Percentiles rank a stretch among this genome's conserved stretches.
Conservation (phyloP, 2,329 filamentous ascomycete species). For the Aspergillus quadricinctus region DNA sequence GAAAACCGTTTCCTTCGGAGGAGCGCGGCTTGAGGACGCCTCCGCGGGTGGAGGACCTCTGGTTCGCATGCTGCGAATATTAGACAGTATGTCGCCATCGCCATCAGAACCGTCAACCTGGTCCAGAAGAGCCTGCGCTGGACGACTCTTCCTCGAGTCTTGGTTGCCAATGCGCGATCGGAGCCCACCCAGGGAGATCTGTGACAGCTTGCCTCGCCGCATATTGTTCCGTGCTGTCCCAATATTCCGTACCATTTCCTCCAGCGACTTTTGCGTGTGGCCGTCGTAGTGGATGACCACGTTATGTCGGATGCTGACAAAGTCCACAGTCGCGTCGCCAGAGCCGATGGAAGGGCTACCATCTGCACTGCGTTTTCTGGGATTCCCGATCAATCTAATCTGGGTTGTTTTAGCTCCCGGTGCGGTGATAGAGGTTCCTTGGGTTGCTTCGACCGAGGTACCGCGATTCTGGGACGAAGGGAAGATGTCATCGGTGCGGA, state of each 20-base stretch:
- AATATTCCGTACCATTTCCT: slow-evolving; percentile 75
- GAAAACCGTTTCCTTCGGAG: slow-evolving; percentile 55
- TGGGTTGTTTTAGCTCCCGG: slow-evolving; percentile 8
- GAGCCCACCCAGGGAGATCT: slow-evolving; percentile 25
- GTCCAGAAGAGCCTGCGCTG: background rate
- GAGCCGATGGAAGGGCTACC: slow-evolving; percentile 31
- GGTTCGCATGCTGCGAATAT: slow-evolving; percentile 25
- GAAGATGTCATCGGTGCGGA: slow-evolving; percentile 28
- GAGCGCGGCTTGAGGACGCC: slow-evolving; percentile 47
- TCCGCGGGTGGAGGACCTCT: slow-evolving; percentile 3
- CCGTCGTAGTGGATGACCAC: slow-evolving; percentile 92
- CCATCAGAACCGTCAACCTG: slow-evolving; percentile 3
- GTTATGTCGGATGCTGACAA: slow-evolving; percentile 68
- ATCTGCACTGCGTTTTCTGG: slow-evolving; percentile 34
- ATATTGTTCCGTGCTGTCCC: slow-evolving; percentile 77
- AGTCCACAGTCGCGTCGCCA: slow-evolving; percentile 29
- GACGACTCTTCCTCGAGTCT: background rate
- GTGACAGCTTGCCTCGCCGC: slow-evolving; percentile 70
- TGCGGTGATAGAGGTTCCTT: background rate
- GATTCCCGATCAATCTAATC: slow-evolving; percentile 17
- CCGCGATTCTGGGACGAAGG: background rate
- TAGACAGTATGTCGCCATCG: slow-evolving; percentile 11
- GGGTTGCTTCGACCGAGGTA: slow-evolving; percentile 1
- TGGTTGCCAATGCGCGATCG: slow-evolving; percentile 17
- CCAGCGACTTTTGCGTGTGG: slow-evolving; percentile 77